These are phyloP conservation scores for Malassezia vespertilionis DNA, from an alignment of 1,284 basidiomycete genomes.

Conservation along the genomic window DNA sequence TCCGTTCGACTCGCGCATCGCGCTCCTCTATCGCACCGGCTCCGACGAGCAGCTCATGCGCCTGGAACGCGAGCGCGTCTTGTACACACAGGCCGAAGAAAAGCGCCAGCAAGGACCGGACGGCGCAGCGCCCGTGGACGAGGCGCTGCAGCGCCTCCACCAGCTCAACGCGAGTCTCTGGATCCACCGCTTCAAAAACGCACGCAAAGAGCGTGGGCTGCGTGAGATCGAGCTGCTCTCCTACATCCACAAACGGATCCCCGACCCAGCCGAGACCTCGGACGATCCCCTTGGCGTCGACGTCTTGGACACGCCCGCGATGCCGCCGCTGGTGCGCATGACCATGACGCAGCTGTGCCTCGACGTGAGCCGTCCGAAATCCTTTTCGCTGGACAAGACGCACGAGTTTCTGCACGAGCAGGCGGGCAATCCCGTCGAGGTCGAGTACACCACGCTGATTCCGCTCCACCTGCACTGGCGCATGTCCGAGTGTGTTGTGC, in stretches of 20 bases:
- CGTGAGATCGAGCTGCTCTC: constrained; percentile 49
- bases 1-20: constrained; percentile 69
- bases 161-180: constrained; percentile 69
- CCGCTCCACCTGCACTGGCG: constrained; percentile 70
- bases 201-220: constrained; percentile 48
- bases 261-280: constrained; percentile 22
- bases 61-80: constrained; percentile 67
- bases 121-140: neutral
- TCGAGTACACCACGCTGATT: constrained; percentile 67
- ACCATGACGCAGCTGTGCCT: constrained; percentile 58
- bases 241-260: constrained; percentile 29
- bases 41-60: constrained; percentile 65
- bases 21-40: constrained; percentile 67
- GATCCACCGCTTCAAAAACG: constrained; percentile 50
- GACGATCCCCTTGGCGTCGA: constrained; percentile 49
- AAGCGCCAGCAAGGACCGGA: constrained; percentile 1
- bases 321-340: constrained; percentile 66
- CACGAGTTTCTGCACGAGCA: constrained; percentile 62
- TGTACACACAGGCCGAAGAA: constrained; percentile 50
- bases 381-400: constrained; percentile 55
- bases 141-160: constrained; percentile 61
- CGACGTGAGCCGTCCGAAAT: constrained; percentile 55
- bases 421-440: constrained; percentile 64
- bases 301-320: constrained; percentile 50
- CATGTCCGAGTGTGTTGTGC: constrained; percentile 57